phyloP scores from a whole-genome alignment of 495 filamentous ascomycete species.

The Aspergillus cavernicola region DNA sequence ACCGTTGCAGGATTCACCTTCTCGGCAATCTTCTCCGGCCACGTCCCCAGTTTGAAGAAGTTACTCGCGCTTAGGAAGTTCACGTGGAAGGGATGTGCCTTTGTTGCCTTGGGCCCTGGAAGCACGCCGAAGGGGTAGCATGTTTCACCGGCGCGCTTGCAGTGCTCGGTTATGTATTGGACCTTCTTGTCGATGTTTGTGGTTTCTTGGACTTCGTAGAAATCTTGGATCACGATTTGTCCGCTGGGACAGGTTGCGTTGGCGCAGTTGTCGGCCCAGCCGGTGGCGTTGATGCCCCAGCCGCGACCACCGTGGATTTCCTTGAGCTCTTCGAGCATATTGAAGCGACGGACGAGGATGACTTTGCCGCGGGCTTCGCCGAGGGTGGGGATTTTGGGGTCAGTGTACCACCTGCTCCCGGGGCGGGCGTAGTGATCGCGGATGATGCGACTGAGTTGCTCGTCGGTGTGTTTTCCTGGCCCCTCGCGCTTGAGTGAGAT shows the following conservation, averaged over 20 bases:
- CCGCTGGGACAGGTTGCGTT: conserved; percentile 69
- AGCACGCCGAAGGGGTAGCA: conserved; percentile 41
- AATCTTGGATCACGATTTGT: conserved; percentile 86
- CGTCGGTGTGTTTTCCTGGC: conserved; percentile 71
- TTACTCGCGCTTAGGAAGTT: conserved; percentile 91
- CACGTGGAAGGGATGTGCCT: conserved; percentile 67
- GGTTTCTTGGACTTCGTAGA: conserved; percentile 79
- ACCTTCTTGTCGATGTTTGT: conserved; percentile 80
- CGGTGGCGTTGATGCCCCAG: conserved; percentile 77
- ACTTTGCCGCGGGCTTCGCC: conserved; percentile 80
- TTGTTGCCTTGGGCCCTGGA: conserved; percentile 28
- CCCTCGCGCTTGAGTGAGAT: conserved; percentile 92
- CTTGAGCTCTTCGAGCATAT: conserved; percentile 56
- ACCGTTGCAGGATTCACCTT: conserved; percentile 89
- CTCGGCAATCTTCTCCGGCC: conserved; percentile 91
- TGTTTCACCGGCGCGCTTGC: conserved; percentile 61
- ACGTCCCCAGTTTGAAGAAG: conserved; percentile 87
- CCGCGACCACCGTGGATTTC: conserved; percentile 58
- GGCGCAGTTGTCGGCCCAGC: conserved; percentile 87
- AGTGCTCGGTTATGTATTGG: conserved; percentile 63
- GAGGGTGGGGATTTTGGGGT: conserved; percentile 73
- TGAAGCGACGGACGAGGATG: conserved; percentile 80
- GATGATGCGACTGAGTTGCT: conserved; percentile 69
- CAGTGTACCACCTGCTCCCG: conserved; percentile 69
- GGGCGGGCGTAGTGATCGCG: conserved; percentile 64